A percentile compares a stretch with the other conserved stretches of the same genome.
Evolutionary conservation across 108 stramenopile genomes (phyloP).

Genomic region (Skeletonema potamos): DNA sequence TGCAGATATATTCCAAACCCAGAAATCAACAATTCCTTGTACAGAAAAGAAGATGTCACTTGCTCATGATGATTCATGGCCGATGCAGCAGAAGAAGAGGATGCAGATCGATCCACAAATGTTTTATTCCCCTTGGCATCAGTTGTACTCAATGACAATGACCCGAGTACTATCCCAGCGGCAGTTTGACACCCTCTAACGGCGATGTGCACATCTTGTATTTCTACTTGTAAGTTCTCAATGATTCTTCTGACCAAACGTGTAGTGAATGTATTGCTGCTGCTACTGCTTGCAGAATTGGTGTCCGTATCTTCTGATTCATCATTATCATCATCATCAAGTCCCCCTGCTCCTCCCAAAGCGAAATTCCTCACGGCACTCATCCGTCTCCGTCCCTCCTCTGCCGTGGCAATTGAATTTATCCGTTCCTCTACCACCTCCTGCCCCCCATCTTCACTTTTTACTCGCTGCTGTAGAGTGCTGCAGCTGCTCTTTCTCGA

Average conservation of each 20-base stretch:
- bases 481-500: background rate
- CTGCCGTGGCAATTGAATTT: constrained; percentile 41
- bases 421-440: constrained; percentile 28
- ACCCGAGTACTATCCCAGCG: constrained; percentile 66
- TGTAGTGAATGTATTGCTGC: constrained; percentile 42
- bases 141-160: constrained; percentile 69
- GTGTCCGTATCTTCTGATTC: background rate
- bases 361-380: constrained; percentile 58
- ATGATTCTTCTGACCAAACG: constrained; percentile 77
- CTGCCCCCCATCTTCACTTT: background rate
- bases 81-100: background rate
- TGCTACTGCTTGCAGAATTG: background rate
- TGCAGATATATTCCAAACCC: constrained; percentile 81
- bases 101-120: constrained; percentile 71
- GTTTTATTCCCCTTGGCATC: constrained; percentile 60
- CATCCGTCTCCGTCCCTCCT: constrained; percentile 54
- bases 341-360: constrained; percentile 30
- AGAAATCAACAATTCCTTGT: constrained; percentile 65
- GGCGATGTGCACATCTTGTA: constrained; percentile 70
- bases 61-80: constrained; percentile 16
- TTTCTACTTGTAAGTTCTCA: constrained; percentile 85
- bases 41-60: constrained; percentile 51
- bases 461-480: background rate
- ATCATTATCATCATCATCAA: background rate
- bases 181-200: constrained; percentile 51